A percentile compares a stretch with the other conserved stretches of the same genome.
Conservation (phyloP, 768 basidiomycete genomes). For the Exidia glandulosa region DNA sequence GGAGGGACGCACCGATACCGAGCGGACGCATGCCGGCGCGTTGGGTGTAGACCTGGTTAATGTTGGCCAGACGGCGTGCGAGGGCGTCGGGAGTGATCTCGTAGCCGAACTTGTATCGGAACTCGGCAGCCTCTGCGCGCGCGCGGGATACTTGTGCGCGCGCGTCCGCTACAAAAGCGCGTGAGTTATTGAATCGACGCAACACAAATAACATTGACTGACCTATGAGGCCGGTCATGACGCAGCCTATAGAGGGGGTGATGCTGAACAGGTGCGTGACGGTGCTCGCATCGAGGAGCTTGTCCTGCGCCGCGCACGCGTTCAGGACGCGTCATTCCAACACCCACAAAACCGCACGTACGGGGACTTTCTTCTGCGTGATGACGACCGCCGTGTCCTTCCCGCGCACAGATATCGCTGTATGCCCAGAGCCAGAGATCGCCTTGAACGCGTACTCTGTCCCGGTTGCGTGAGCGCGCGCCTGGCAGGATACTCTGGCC, state of each 20-base stretch:
- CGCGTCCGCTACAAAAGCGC: constrained; percentile 62
- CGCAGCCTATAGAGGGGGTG: constrained; percentile 93
- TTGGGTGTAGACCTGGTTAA: constrained; percentile 99
- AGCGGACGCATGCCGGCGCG: constrained; percentile 93
- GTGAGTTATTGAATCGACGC: background rate
- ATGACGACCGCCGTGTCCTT: constrained; percentile 93
- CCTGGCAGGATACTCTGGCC: background rate
- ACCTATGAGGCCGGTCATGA: constrained; percentile 97
- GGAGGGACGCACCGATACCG: constrained; percentile 65
- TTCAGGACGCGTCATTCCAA: background rate
- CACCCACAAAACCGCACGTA: constrained; percentile 30
- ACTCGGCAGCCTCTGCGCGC: constrained; percentile 79
- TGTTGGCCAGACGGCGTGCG: constrained; percentile 87
- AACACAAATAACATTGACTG: constrained; percentile 12
- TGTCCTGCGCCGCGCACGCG: constrained; percentile 54
- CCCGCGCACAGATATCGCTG: constrained; percentile 84
- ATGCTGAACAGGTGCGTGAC: constrained; percentile 94
- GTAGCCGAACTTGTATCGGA: constrained; percentile 94
- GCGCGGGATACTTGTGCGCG: constrained; percentile 81
- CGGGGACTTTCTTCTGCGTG: constrained; percentile 97
- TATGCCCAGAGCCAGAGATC: constrained; percentile 93
- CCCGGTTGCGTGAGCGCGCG: background rate
- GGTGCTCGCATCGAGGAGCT: constrained; percentile 87
- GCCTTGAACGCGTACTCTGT: constrained; percentile 99
- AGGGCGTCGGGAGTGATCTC: constrained; percentile 98